phyloP scores from a whole-genome alignment of 495 filamentous ascomycete genomes.

The Cercophora scortea region DNA sequence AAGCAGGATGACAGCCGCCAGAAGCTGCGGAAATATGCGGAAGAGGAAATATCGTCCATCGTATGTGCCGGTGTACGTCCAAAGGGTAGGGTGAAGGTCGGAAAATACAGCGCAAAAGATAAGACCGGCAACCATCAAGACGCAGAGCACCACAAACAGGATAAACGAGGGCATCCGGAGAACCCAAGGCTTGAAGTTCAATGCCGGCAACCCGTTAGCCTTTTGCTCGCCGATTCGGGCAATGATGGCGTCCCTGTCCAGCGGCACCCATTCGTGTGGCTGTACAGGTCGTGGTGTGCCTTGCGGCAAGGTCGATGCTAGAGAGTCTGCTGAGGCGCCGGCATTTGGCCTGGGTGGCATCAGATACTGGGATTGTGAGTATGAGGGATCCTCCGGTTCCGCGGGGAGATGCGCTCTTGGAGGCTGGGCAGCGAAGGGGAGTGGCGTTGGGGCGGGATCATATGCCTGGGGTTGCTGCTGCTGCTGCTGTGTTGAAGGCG shows the following conservation, averaged over 20 bases:
- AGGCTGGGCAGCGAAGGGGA: slow-evolving; percentile 1
- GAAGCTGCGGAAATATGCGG: slow-evolving; percentile 69
- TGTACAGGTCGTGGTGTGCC: slow-evolving; percentile 12
- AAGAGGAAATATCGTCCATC: slow-evolving; percentile 77
- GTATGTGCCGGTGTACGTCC: slow-evolving; percentile 55
- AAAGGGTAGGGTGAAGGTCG: slow-evolving; percentile 52
- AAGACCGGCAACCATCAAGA: slow-evolving; percentile 65
- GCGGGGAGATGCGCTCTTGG: not conserved
- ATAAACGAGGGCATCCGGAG: slow-evolving; percentile 56
- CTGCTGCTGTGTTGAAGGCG: slow-evolving; percentile 1
- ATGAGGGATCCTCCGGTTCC: not conserved
- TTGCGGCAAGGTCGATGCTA: slow-evolving; percentile 20
- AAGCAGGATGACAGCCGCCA: slow-evolving; percentile 65
- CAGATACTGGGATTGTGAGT: too few species aligned
- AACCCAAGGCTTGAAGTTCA: slow-evolving; percentile 59
- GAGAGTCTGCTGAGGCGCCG: slow-evolving; percentile 19
- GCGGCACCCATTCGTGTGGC: slow-evolving; percentile 21
- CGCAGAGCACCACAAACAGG: slow-evolving; percentile 48
- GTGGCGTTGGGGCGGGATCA: not conserved
- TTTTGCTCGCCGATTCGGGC: slow-evolving; percentile 6
- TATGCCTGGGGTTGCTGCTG: slow-evolving; percentile 1
- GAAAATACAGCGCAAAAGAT: slow-evolving; percentile 71
- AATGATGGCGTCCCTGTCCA: slow-evolving; percentile 13
- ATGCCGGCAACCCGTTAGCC: slow-evolving; percentile 28
- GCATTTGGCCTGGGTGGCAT: not conserved